Evolutionary conservation across 1,139 yeast genomes (phyloP).

Genomic region (Arxiozyma telluris): DNA sequence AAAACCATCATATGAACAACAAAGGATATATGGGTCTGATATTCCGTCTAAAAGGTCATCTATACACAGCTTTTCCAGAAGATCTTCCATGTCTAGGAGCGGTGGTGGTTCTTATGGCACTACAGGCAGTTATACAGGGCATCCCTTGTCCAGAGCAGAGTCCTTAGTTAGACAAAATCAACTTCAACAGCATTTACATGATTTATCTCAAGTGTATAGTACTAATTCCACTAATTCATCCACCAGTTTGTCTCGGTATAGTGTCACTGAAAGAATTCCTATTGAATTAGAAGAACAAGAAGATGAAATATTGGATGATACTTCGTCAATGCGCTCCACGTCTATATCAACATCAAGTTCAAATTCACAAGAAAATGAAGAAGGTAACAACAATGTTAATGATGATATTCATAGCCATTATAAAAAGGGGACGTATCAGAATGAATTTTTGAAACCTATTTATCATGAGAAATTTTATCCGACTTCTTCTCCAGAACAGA

Average conservation of each 20-base stretch:
- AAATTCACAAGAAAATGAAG: slow-evolving; percentile 18
- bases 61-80: slow-evolving; percentile 12
- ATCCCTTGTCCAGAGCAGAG: slow-evolving; percentile 12
- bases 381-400: slow-evolving; percentile 16
- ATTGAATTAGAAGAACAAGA: slow-evolving; percentile 32
- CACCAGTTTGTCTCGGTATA: slow-evolving; percentile 31
- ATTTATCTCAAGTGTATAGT: not conserved
- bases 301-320: slow-evolving; percentile 15
- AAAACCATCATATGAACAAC: slow-evolving; percentile 38
- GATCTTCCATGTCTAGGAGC: slow-evolving; percentile 9
- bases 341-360: slow-evolving; percentile 12
- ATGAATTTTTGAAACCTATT: slow-evolving; percentile 29
- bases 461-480: slow-evolving; percentile 38
- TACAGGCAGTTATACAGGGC: slow-evolving; percentile 11
- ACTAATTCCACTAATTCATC: slow-evolving; percentile 26
- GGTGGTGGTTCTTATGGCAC: slow-evolving; percentile 10
- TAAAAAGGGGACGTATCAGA: slow-evolving; percentile 18
- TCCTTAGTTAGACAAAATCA: slow-evolving; percentile 2
- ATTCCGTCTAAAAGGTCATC: slow-evolving; percentile 25
- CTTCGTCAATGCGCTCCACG: slow-evolving; percentile 16
- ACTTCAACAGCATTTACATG: slow-evolving; percentile 1
- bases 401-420: slow-evolving; percentile 22
- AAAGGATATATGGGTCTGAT: slow-evolving; percentile 30
- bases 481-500: slow-evolving; percentile 38
- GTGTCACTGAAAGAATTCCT: slow-evolving; percentile 39